phyloP scores from a whole-genome alignment of 108 stramenopile genomes.

The Fragilaria radians region DNA sequence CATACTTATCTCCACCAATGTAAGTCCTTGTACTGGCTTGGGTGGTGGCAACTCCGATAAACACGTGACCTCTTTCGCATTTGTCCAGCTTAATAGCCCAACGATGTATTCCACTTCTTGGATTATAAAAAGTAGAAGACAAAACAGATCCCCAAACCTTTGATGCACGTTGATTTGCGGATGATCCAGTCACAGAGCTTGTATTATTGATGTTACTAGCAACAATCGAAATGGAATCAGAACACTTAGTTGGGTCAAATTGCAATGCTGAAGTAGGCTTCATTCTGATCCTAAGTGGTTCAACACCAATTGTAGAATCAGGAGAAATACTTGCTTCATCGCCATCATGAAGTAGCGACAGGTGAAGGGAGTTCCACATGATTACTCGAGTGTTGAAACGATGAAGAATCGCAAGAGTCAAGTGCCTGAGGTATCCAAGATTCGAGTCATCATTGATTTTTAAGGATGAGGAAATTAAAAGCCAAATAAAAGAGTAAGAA shows the following conservation, averaged over 20 bases:
- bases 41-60: slow-evolving; percentile 92
- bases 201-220: slow-evolving; percentile 13
- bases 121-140: slow-evolving; percentile 47
- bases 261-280: slow-evolving; percentile 36
- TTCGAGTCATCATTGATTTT: not conserved
- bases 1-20: slow-evolving; percentile 94
- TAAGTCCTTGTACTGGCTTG: slow-evolving; percentile 85
- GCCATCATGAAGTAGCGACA: slow-evolving; percentile 35
- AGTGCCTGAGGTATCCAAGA: not conserved
- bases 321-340: slow-evolving; percentile 28
- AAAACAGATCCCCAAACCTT: slow-evolving; percentile 84
- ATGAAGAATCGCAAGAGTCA: slow-evolving; percentile 47
- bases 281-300: slow-evolving; percentile 33
- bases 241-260: slow-evolving; percentile 73
- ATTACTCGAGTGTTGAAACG: slow-evolving; percentile 40
- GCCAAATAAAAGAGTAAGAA: slow-evolving; percentile 13
- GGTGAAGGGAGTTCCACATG: slow-evolving; percentile 59
- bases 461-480: slow-evolving; percentile 8
- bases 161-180: slow-evolving; percentile 71
- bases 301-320: slow-evolving; percentile 10
- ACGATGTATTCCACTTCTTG: slow-evolving; percentile 72
- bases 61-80: slow-evolving; percentile 90
- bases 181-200: slow-evolving; percentile 18
- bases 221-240: slow-evolving; percentile 78
- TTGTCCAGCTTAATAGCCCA: slow-evolving; percentile 85